Evolutionary conservation across 768 basidiomycete genomes (phyloP).

Genomic region (Macrolepiota fuliginosa): DNA sequence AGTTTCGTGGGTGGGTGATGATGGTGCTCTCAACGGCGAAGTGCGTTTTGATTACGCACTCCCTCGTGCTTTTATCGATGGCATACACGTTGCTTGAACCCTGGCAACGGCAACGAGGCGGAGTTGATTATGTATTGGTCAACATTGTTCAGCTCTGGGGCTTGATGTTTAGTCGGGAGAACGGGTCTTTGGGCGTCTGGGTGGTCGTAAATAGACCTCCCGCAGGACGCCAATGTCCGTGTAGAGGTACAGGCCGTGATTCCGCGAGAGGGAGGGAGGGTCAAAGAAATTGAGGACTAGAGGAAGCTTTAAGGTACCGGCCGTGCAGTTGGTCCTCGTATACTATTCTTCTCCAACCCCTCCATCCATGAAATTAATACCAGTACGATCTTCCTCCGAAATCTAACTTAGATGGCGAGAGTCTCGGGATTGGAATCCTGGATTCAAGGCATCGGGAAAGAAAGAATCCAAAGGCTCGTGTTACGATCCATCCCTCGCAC

Average conservation of each 20-base stretch:
- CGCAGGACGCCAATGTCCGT: no score
- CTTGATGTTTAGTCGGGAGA: no score
- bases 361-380: not conserved
- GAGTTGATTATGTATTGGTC: not conserved
- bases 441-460: no score
- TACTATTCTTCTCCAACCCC: no score
- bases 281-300: no score
- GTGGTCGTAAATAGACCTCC: no score
- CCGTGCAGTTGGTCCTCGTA: no score
- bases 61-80: not conserved
- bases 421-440: not conserved
- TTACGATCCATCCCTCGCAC: not conserved
- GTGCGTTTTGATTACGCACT: not conserved
- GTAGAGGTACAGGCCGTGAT: no score
- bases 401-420: not conserved
- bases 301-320: no score
- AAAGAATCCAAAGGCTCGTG: not conserved
- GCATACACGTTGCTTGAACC: not conserved
- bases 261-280: no score
- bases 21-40: not conserved
- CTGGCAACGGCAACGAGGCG: not conserved
- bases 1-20: not conserved
- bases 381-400: not conserved
- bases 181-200: not conserved
- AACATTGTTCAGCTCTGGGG: no score